Percentiles rank a stretch among this genome's conserved stretches.
These are phyloP conservation scores for Metschnikowia proteae DNA, from an alignment of 805 yeast species.

Conservation along the genomic window DNA sequence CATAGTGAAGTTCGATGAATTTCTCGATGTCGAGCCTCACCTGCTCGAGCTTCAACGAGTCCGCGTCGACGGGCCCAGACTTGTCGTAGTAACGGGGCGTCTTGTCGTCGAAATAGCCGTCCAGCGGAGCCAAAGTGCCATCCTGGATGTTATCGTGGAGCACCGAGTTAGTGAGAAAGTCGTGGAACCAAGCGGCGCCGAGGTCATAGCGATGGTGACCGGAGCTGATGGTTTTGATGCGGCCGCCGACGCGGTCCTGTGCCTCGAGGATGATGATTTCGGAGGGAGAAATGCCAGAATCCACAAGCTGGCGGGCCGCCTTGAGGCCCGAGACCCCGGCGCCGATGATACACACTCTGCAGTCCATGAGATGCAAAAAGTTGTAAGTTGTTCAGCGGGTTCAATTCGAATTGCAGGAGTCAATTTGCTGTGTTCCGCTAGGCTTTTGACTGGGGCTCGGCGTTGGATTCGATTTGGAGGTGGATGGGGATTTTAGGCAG, in stretches of 20 bases:
- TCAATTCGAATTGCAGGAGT: no score
- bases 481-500: not conserved
- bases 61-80: constrained; percentile 32
- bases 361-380: not conserved
- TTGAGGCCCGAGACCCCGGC: constrained; percentile 26
- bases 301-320: constrained; percentile 25
- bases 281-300: constrained; percentile 11
- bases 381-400: no score
- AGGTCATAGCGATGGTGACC: constrained; percentile 50
- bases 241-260: constrained; percentile 23
- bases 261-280: constrained; percentile 24
- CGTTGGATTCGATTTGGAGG: not conserved
- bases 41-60: constrained; percentile 24
- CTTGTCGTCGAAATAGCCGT: constrained; percentile 49
- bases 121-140: constrained; percentile 18
- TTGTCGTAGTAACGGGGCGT: constrained; percentile 26
- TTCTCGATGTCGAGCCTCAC: constrained; percentile 55
- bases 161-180: constrained; percentile 62
- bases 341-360: constrained; percentile 20
- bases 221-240: constrained; percentile 19
- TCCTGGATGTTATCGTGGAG: constrained; percentile 46
- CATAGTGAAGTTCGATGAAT: constrained; percentile 54
- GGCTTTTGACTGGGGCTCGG: no score
- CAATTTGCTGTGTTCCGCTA: no score
- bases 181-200: constrained; percentile 96